These are phyloP conservation scores for Pichia kudriavzevii DNA, from an alignment of 1,139 yeast species.

Conservation along the genomic window DNA sequence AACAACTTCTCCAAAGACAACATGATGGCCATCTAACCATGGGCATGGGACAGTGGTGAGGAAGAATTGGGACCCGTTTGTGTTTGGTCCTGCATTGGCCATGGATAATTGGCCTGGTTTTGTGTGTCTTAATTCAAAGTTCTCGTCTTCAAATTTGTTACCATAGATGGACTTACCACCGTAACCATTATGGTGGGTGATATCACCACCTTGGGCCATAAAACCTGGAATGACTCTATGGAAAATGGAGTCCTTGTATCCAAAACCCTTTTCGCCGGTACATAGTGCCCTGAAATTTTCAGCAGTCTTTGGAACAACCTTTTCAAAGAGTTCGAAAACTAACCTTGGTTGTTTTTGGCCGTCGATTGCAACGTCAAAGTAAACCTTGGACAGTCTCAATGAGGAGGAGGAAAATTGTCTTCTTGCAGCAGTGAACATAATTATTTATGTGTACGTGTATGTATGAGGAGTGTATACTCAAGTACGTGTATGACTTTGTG, in stretches of 20 bases:
- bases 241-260: constrained; percentile 48
- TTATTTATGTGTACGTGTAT: too few relatives aligned
- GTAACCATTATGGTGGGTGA: constrained; percentile 29
- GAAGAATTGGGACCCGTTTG: constrained; percentile 37
- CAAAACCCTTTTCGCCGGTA: constrained; percentile 59
- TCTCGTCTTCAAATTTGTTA: constrained; percentile 29
- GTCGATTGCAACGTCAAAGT: constrained; percentile 69
- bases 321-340: constrained; percentile 42
- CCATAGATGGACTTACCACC: constrained; percentile 34
- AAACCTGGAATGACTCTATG: constrained; percentile 43
- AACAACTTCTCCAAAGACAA: constrained; percentile 35
- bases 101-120: constrained; percentile 35
- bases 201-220: constrained; percentile 39
- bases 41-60: constrained; percentile 34
- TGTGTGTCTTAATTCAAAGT: constrained; percentile 30
- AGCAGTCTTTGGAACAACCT: constrained; percentile 55
- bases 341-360: constrained; percentile 38
- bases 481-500: too few relatives aligned
- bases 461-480: too few relatives aligned
- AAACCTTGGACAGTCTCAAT: constrained; percentile 42
- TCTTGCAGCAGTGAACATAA: constrained; percentile 27
- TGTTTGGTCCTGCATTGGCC: constrained; percentile 39
- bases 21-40: constrained; percentile 38
- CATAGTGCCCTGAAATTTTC: constrained; percentile 58
- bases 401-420: constrained; percentile 35